phyloP scores from a whole-genome alignment of 2,329 filamentous ascomycete genomes.

The Endothia cerciana region DNA sequence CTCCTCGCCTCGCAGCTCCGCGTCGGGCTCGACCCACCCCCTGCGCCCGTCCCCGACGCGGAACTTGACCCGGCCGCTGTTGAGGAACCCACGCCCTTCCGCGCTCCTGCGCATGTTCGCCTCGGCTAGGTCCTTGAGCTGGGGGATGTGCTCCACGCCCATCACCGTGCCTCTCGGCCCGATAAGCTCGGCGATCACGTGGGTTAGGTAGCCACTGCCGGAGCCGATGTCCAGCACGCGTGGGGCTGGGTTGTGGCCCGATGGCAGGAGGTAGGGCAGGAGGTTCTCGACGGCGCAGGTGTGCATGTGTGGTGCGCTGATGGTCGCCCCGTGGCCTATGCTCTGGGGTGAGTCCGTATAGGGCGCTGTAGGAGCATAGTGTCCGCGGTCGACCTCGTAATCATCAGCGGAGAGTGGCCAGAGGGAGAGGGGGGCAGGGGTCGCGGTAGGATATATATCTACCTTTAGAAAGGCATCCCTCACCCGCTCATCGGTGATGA shows the following conservation, averaged over 20 bases:
- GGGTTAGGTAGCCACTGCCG: constrained; percentile 83
- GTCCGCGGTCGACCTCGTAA: constrained; percentile 77
- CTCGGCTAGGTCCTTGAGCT: constrained; percentile 64
- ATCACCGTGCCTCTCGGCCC: constrained; percentile 60
- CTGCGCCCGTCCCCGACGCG: constrained; percentile 74
- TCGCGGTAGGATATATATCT: constrained; percentile 31
- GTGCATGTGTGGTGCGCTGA: constrained; percentile 66
- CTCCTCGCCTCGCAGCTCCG: constrained; percentile 12
- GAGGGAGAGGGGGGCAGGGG: background rate
- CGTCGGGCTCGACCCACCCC: constrained; percentile 57
- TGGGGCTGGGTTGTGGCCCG: constrained; percentile 40
- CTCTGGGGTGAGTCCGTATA: constrained; percentile 66
- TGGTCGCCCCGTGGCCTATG: constrained; percentile 60
- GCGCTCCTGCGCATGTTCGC: constrained; percentile 67
- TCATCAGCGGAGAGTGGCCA: background rate
- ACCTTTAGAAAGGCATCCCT: constrained; percentile 81
- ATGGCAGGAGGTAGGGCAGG: constrained; percentile 48
- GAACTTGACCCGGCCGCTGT: constrained; percentile 69
- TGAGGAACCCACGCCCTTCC: constrained; percentile 63
- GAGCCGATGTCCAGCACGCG: constrained; percentile 75
- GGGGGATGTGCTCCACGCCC: constrained; percentile 74
- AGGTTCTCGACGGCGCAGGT: constrained; percentile 57
- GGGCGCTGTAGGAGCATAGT: constrained; percentile 74
- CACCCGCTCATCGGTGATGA: constrained; percentile 75
- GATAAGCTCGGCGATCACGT: constrained; percentile 81